phyloP scores from a whole-genome alignment of 768 basidiomycete genomes.

The Amylocystis lapponica region DNA sequence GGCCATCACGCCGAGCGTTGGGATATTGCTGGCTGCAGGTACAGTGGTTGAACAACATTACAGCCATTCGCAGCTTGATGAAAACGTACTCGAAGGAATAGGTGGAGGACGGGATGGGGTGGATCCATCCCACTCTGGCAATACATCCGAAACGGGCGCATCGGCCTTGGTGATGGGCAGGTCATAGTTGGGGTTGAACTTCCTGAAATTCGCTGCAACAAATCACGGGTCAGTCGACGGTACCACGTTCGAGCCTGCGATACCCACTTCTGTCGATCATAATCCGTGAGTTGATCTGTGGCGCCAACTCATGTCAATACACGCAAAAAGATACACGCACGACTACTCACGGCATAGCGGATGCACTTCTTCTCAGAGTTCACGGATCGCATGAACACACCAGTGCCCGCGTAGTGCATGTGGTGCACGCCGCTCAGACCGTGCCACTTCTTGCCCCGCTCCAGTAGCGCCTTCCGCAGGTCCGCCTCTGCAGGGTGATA shows the following conservation, averaged over 20 bases:
- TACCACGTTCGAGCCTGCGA: not conserved
- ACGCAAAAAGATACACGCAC: not conserved
- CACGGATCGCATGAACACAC: conserved; percentile 22
- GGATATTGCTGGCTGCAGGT: not conserved
- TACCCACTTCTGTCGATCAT: conserved; percentile 52
- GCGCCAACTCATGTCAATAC: not conserved
- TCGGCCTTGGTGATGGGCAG: conserved; percentile 31
- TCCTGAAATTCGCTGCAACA: conserved; percentile 40
- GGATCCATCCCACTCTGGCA: too few relatives aligned
- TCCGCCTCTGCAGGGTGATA: conserved; percentile 39
- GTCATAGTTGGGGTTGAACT: conserved; percentile 45
- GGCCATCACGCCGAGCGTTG: too few relatives aligned
- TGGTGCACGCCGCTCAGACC: conserved; percentile 47
- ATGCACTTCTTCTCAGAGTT: conserved; percentile 21
- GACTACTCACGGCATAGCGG: conserved; percentile 40
- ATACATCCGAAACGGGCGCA: too few relatives aligned
- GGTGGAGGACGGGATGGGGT: too few relatives aligned
- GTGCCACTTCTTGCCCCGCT: conserved; percentile 51
- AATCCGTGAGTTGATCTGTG: conserved; percentile 48
- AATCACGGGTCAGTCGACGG: not conserved
- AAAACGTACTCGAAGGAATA: too few relatives aligned
- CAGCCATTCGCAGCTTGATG: too few relatives aligned
- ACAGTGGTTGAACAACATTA: not conserved
- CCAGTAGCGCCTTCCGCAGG: conserved; percentile 32
- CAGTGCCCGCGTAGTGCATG: conserved; percentile 50